Percentiles rank a stretch among this genome's conserved stretches.
Conservation (phyloP, 768 basidiomycete genomes). For the Naematelia aurantialba region DNA sequence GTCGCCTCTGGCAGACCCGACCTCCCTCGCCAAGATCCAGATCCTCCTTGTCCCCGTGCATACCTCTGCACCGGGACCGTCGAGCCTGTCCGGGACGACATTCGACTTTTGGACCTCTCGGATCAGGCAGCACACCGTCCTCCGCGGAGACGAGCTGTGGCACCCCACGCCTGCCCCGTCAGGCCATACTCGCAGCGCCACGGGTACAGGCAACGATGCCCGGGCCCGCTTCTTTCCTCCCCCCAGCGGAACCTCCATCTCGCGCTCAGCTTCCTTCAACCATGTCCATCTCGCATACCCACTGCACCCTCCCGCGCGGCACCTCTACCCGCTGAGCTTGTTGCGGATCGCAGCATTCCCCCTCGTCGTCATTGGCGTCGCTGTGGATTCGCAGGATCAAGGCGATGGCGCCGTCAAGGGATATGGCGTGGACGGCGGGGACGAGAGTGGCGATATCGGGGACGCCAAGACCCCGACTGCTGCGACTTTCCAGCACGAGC, state of each 20-base stretch:
- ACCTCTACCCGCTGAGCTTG: slow-evolving; percentile 66
- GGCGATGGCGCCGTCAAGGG: slow-evolving; percentile 42
- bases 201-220: slow-evolving; percentile 10
- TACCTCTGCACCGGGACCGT: slow-evolving; percentile 51
- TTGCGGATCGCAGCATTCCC: slow-evolving; percentile 67
- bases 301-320: slow-evolving; percentile 67
- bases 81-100: slow-evolving; percentile 60
- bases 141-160: slow-evolving; percentile 56
- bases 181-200: slow-evolving; percentile 17
- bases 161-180: slow-evolving; percentile 24
- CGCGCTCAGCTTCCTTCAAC: slow-evolving; percentile 58
- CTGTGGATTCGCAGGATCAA: slow-evolving; percentile 59
- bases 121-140: slow-evolving; percentile 78
- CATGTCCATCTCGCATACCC: slow-evolving; percentile 75
- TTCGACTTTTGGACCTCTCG: slow-evolving; percentile 73
- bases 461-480: slow-evolving; percentile 20
- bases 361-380: slow-evolving; percentile 79
- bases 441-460: slow-evolving; percentile 26
- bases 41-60: slow-evolving; percentile 78
- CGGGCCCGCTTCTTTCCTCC: slow-evolving; percentile 72
- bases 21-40: slow-evolving; percentile 74
- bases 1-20: slow-evolving; percentile 37
- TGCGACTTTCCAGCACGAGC: slow-evolving; percentile 12
- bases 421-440: slow-evolving; percentile 26
- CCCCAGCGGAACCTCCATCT: slow-evolving; percentile 56